Base-by-base conservation (phyloP, 1,139 yeast genomes). In the Lodderomyces jiufengensis region DNA sequence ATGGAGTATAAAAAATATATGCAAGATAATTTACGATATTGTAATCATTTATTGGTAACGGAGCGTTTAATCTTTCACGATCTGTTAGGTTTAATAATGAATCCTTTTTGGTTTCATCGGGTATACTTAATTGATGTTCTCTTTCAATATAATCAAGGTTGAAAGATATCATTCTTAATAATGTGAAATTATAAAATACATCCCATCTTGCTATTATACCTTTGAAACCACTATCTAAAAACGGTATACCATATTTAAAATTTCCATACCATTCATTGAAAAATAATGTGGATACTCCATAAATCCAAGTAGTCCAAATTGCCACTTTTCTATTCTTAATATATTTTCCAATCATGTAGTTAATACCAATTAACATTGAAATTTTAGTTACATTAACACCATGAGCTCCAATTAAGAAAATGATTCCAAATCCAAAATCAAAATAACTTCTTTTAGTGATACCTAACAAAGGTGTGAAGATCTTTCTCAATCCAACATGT, bases 121-220 rank as follows among this genome's bases (percentile, higher is more conserved):
- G n/a, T 11, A 9, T 25, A 9, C 27, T 31, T 46, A 32, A 45
- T 45, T 24, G 31, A 48, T 50, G 46, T 46, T 56, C 60, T 44
- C 76, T 65, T 48, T 74, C 77, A 29, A 82, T 57, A 50, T 73
- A 87, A 58, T 94, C 99, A 45, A 85, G 57, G 46, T 85, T 85
- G 59, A 73, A 92, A 39, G 96, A 85, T 33, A 94, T 62, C 76
- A 88, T 77, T 47, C 97, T 72, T 37, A 94, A 70, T 45, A 92
- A 65, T 1, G 95, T 82, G 58, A 94, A 87, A 58, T 92, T 94
- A 70, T 80, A 94, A 50, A 85, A 86, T 7, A 94, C 97, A 54
- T 92, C 97, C 99, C 99, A 94, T 47, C 97, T 70, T 13, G 78
- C 71, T 46, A 92, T 80, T 18, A 90, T 71, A 0, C 98, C 97